Evolutionary conservation across 176 grass and related monocot genomes (phyloP).

Genomic region (Cenchrus fungigraminus): DNA sequence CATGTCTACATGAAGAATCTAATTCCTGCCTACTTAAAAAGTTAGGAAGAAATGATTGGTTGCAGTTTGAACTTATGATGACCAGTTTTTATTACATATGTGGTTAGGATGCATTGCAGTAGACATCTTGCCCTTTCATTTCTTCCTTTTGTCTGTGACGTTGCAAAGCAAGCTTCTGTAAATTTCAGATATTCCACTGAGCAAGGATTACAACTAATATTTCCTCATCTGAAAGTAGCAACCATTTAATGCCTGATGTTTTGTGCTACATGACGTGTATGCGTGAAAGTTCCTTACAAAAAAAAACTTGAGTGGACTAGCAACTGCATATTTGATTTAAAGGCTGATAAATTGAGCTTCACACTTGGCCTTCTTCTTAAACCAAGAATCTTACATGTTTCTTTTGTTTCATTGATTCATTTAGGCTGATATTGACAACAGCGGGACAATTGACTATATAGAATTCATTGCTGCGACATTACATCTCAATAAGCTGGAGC

Average conservation of each 20-base stretch:
- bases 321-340: constrained; percentile 23
- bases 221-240: constrained; percentile 6
- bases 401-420: constrained; percentile 36
- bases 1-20: constrained; percentile 5
- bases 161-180: neutral
- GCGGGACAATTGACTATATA: constrained; percentile 92
- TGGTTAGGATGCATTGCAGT: neutral
- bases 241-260: neutral
- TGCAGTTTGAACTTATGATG: constrained; percentile 16
- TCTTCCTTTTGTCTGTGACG: neutral
- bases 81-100: constrained; percentile 5
- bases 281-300: neutral
- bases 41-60: neutral
- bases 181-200: constrained; percentile 5
- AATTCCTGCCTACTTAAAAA: constrained; percentile 10
- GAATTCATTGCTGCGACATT: constrained; percentile 99
- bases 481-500: constrained; percentile 97
- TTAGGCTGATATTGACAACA: constrained; percentile 98
- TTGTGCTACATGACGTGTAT: neutral
- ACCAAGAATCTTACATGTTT: constrained; percentile 29
- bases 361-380: constrained; percentile 16
- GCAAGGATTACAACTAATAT: neutral
- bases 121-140: constrained; percentile 25
- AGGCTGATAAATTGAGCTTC: constrained; percentile 21
- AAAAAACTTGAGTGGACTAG: neutral